Evolutionary conservation across 768 basidiomycete genomes (phyloP), one percentile per base, ranked within the genome.

Genomic region (Mrakia blollopis): DNA sequence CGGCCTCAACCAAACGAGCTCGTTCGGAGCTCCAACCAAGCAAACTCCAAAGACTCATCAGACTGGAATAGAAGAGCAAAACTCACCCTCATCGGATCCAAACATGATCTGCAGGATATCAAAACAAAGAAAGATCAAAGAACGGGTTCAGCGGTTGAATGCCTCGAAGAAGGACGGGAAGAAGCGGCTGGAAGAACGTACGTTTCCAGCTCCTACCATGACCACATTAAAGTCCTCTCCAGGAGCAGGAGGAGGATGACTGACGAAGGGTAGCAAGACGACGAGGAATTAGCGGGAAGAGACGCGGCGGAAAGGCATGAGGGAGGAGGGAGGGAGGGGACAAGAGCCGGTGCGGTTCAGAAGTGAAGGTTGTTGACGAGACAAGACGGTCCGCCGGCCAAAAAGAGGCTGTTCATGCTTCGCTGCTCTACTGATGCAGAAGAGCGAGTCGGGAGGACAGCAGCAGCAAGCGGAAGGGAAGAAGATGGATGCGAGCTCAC

Each of bases 171-270:
- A 9, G 32, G 30, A 7, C 30, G 63, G 32, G 23, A 54, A 30
- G 16, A 65, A 11, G 62, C 18, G n/a, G 63, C 25, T 28, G 28
- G n/a, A 13, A 5, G 32, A n/a, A 25, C 63, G 30, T 30, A 60
- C 81, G 81, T 82, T 77, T 82, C 83, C 95, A 37, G 95, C 95
- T 71, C 95, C 95, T 80, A 98, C 87, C 84, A 96, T 94, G 83
- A 96, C 89, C 73, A 98, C 90, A 83, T 97, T 96, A 87, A 97
- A 97, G 81, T 90, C 87, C 80, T 91, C 88, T 68, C 88, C 84
- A 14, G 77, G 72, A 3, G 77, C 73, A 25, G 77, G 77, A 32
- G 65, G 50, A 23, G 77, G 77, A 57, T 78, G 77, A 28, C 76
- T 77, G 47, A 25, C 25, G 18, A 72, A 35, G 28, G 13, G 62